These are phyloP conservation scores for Trametes maxima DNA, from an alignment of 768 basidiomycete species.

Conservation along the genomic window DNA sequence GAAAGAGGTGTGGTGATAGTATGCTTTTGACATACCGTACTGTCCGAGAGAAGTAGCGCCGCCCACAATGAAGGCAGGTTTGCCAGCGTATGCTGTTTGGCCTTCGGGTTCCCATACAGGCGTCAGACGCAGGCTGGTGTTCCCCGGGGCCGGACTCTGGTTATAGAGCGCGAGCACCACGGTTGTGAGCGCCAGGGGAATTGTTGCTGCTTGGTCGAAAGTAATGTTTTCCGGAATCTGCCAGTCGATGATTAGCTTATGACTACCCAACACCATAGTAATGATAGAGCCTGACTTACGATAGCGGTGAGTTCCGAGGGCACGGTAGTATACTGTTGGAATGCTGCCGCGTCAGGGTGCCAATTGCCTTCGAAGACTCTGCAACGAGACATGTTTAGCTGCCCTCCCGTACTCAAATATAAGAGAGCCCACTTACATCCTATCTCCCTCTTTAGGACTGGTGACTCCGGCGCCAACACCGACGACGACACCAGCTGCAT, in stretches of 20 bases:
- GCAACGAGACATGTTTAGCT: background rate
- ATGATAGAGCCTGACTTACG: background rate
- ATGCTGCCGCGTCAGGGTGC: conserved; percentile 19
- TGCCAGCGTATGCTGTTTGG: conserved; percentile 18
- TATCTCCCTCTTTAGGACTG: conserved; percentile 40
- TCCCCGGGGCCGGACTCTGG: background rate
- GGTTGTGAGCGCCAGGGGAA: conserved; percentile 31
- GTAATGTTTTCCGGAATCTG: conserved; percentile 33
- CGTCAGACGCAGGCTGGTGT: conserved; percentile 5
- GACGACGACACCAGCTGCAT: conserved; percentile 44
- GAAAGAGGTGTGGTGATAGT: no score
- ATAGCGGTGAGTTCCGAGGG: conserved; percentile 30
- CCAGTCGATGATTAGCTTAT: background rate
- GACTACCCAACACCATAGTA: no score
- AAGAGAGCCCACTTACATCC: conserved; percentile 33
- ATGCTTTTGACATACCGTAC: conserved; percentile 16
- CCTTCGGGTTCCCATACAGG: conserved; percentile 18
- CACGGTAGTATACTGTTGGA: conserved; percentile 31
- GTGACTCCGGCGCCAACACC: conserved; percentile 43
- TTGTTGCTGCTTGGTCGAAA: conserved; percentile 34
- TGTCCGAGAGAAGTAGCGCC: conserved; percentile 29
- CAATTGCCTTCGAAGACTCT: conserved; percentile 24
- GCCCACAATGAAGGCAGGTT: conserved; percentile 26
- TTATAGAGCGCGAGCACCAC: background rate
- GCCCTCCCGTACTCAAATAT: no score